Conservation (phyloP, 2,329 filamentous ascomycete species). For the Cordyceps militaris region DNA sequence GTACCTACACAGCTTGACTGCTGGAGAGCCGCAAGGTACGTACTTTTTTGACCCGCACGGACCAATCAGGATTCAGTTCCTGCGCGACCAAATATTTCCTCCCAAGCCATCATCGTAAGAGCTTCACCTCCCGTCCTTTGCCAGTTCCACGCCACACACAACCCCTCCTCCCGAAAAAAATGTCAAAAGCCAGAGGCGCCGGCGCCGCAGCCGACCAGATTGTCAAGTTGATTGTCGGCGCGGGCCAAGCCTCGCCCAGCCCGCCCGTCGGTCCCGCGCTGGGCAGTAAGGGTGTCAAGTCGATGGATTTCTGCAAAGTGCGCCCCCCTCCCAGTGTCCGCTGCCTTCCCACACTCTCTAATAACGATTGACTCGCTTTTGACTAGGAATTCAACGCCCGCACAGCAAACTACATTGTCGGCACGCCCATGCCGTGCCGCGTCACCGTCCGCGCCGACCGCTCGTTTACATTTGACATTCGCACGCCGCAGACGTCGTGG, state of each 20-base stretch:
- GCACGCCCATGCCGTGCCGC: slow-evolving; percentile 82
- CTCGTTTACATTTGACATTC: slow-evolving; percentile 85
- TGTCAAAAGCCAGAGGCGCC: slow-evolving; percentile 42
- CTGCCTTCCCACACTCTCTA: neutral
- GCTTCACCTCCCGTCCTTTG: neutral
- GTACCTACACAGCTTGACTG: too few relatives aligned
- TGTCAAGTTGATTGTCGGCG: slow-evolving; percentile 96
- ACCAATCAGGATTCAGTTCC: neutral
- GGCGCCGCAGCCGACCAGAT: slow-evolving; percentile 55
- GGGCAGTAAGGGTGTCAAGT: slow-evolving; percentile 96
- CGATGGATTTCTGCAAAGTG: slow-evolving; percentile 99
- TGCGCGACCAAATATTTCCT: neutral
- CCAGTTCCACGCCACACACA: slow-evolving; percentile 12
- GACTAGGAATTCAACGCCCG: slow-evolving; percentile 90
- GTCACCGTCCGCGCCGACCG: slow-evolving; percentile 90
- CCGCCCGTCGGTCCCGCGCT: slow-evolving; percentile 94
- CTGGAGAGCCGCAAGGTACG: too few relatives aligned
- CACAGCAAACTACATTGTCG: slow-evolving; percentile 73
- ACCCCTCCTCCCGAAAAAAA: slow-evolving; percentile 22
- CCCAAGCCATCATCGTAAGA: neutral
- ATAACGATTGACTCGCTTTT: slow-evolving; percentile 13
- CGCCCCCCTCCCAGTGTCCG: slow-evolving; percentile 14
- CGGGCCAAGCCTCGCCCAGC: slow-evolving; percentile 88
- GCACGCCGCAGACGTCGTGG: slow-evolving; percentile 90
- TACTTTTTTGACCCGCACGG: neutral